phyloP scores from a whole-genome alignment of 139 green algal species.

The Ulvella scutata region DNA sequence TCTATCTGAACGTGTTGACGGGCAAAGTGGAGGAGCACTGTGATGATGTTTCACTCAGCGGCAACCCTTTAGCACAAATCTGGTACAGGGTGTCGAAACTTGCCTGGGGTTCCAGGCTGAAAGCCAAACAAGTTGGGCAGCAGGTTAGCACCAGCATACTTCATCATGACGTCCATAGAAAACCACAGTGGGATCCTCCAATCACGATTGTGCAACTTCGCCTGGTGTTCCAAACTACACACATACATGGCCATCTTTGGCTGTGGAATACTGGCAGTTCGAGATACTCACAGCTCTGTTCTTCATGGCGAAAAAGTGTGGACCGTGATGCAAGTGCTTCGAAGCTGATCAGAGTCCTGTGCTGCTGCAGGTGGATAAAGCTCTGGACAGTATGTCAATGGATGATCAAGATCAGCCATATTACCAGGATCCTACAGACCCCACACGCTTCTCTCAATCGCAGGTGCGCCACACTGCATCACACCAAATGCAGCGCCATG shows the following conservation, averaged over 20 bases:
- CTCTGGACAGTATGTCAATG: not conserved
- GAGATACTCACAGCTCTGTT: too few species aligned
- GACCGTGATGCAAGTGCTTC: too few species aligned
- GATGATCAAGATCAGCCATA: not conserved
- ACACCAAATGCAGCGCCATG: too few species aligned
- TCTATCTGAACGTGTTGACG: not conserved
- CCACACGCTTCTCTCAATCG: not conserved
- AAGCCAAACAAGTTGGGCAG: not conserved
- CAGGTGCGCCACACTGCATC: too few species aligned
- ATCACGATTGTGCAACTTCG: too few species aligned
- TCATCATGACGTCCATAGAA: too few species aligned
- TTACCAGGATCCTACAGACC: not conserved
- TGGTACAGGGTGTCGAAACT: not conserved
- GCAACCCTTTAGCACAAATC: not conserved
- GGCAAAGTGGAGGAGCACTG: not conserved
- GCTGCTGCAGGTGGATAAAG: not conserved
- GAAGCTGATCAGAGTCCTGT: not conserved
- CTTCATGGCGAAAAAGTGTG: too few species aligned
- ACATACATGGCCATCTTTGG: too few species aligned
- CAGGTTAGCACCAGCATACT: too few species aligned
- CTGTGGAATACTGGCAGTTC: too few species aligned
- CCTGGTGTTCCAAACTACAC: too few species aligned
- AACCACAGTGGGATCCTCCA: too few species aligned
- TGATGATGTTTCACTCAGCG: not conserved
- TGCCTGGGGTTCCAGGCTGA: not conserved